Percentiles rank a stretch among this genome's conserved stretches.
Conservation (phyloP, 495 filamentous ascomycete genomes). For the Trichoderma virens region DNA sequence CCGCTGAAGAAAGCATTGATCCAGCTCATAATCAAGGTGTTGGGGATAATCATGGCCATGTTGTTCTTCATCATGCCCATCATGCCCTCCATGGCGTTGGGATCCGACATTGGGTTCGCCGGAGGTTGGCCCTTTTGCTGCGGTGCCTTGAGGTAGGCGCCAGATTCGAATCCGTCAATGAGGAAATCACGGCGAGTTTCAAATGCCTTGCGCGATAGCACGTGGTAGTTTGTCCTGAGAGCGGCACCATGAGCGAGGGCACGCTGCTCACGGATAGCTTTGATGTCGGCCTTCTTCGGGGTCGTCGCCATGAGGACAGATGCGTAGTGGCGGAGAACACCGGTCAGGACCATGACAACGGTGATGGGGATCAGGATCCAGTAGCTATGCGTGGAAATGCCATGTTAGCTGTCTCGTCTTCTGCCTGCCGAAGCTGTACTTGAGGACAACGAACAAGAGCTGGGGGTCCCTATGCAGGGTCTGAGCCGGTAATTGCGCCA, state of each 20-base stretch:
- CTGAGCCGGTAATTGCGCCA: constrained; percentile 84
- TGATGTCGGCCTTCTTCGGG: constrained; percentile 73
- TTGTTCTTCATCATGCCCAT: constrained; percentile 99
- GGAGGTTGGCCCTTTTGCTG: constrained; percentile 77
- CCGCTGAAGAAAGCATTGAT: constrained; percentile 98
- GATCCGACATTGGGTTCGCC: constrained; percentile 92
- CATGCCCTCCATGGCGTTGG: constrained; percentile 98
- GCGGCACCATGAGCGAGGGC: constrained; percentile 78
- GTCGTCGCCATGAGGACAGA: constrained; percentile 78
- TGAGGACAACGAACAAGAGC: constrained; percentile 62
- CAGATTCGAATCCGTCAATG: constrained; percentile 70
- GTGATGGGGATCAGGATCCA: constrained; percentile 98
- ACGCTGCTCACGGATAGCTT: constrained; percentile 77
- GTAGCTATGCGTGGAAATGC: constrained; percentile 56
- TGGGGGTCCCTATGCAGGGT: constrained; percentile 98
- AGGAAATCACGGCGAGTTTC: constrained; percentile 70
- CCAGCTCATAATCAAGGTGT: constrained; percentile 99
- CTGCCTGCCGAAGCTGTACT: constrained; percentile 85
- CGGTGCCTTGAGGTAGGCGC: constrained; percentile 83
- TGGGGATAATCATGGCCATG: constrained; percentile 99
- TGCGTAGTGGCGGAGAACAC: constrained; percentile 92
- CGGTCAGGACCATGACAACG: constrained; percentile 94
- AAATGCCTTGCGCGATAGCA: constrained; percentile 70
- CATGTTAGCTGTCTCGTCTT: constrained; percentile 68
- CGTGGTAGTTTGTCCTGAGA: constrained; percentile 69